Evolutionary conservation across 306 rosid species (phyloP), one percentile per base, ranked within the genome.

Genomic region (Malus sieversii): DNA sequence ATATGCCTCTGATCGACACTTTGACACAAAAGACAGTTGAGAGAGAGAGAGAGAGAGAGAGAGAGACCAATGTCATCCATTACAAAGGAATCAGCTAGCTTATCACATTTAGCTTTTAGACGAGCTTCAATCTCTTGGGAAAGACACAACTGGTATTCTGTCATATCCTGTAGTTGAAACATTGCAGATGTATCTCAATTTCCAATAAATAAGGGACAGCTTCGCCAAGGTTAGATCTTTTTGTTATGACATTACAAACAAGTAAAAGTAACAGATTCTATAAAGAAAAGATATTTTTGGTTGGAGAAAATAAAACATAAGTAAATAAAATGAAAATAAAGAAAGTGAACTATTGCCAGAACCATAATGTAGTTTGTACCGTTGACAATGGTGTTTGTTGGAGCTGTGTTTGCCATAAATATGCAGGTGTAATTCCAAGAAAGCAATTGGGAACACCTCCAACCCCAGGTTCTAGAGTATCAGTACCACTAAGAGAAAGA

Each of bases 381-480:
- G 74, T 84, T 45, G 97, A 82, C 81, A 90, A 73, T 58, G 86
- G 93, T 30, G 87, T 75, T 81, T 84, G 90, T 46, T 88, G 97
- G 73, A 86, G 93, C 77, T 89, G 97, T 70, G 90, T 87, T 87
- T 88, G 93, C 99, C 97, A 90, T 82, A 96, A 87, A 87, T 92
- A 96, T 53, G 93, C 86, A 68, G 93, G 90, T 55, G 98, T 90
- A 73, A 96, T 87, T 72, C 98, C 99, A 82, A 96, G 96, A 88
- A 92, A 96, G 72, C 96, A 84, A 81, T 83, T 90, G 27, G 98
- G 96, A 70, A 92, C 93, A 83, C 99, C 99, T 62, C 99, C 99
- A 58, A 90, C 97, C 75, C 89, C 96, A 83, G 88, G 80, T 67
- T 95, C 97, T 29, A 29, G 14, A 29, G 16, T 80, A 77, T 95